A percentile compares a stretch with the other conserved stretches of the same genome.
These are phyloP conservation scores for Conticribra weissflogii DNA, from an alignment of 108 stramenopile genomes.

Conservation along the genomic window DNA sequence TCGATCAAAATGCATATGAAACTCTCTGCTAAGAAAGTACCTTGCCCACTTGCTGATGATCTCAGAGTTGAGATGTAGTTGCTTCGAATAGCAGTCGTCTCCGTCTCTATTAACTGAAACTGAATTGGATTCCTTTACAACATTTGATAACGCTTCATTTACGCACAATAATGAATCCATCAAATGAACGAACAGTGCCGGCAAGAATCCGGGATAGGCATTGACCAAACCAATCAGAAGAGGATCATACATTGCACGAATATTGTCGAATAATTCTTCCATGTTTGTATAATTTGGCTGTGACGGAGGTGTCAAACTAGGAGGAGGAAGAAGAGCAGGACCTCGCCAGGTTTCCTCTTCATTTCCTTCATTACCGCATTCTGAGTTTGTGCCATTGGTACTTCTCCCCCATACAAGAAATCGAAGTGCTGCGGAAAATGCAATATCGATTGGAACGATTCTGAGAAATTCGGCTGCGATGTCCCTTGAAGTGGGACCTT, in stretches of 20 bases:
- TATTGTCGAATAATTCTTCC: constrained; percentile 41
- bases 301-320: neutral
- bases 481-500: constrained; percentile 38
- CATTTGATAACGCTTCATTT: constrained; percentile 23
- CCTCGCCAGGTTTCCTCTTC: neutral
- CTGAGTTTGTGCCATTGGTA: constrained; percentile 22
- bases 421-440: constrained; percentile 41
- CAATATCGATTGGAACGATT: constrained; percentile 55
- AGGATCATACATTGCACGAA: constrained; percentile 58
- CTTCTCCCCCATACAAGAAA: constrained; percentile 69
- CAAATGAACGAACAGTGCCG: constrained; percentile 62
- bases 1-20: constrained; percentile 48
- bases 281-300: constrained; percentile 24
- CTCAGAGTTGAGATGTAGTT: constrained; percentile 22
- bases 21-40: constrained; percentile 32
- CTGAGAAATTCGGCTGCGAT: constrained; percentile 56
- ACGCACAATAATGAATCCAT: constrained; percentile 66
- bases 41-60: constrained; percentile 32
- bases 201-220: constrained; percentile 71
- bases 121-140: neutral
- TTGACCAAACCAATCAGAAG: constrained; percentile 50
- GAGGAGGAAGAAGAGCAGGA: constrained; percentile 26
- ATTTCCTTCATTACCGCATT: constrained; percentile 31
- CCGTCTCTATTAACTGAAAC: neutral
- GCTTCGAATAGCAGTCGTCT: constrained; percentile 6